A percentile compares a stretch with the other conserved stretches of the same genome.
Conservation (phyloP, 192 early-diverging fungal genomes). For the Haplosporangium gracile region DNA sequence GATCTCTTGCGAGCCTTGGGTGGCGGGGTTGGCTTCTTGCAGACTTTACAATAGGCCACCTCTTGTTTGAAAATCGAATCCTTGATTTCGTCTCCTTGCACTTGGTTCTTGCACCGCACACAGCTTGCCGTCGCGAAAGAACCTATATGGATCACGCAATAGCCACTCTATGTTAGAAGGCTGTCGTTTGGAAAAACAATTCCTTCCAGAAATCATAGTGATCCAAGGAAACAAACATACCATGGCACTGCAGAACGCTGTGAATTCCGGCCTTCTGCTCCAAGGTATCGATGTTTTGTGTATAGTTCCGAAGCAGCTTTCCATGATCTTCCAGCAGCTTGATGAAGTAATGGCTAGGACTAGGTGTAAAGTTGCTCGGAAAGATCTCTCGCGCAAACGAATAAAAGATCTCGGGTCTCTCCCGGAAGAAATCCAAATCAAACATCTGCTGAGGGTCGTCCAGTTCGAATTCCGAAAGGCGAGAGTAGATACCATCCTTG, state of each 20-base stretch:
- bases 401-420: conserved; percentile 93
- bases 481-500: conserved; percentile 91
- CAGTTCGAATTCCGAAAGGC: conserved; percentile 89
- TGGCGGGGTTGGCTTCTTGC: conserved; percentile 55
- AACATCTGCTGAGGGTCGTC: conserved; percentile 97
- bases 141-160: conserved; percentile 45
- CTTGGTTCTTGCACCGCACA: conserved; percentile 85
- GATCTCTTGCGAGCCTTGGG: conserved; percentile 23
- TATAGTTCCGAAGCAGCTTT: conserved; percentile 93
- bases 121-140: conserved; percentile 97
- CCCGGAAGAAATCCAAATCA: conserved; percentile 91
- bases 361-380: conserved; percentile 89
- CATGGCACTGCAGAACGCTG: conserved; percentile 92
- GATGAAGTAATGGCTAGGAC: conserved; percentile 89
- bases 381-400: conserved; percentile 95
- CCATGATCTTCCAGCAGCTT: conserved; percentile 87
- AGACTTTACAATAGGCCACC: conserved; percentile 84
- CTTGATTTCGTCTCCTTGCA: conserved; percentile 84
- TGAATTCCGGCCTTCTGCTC: conserved; percentile 90
- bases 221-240: conserved; percentile 49
- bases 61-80: conserved; percentile 81
- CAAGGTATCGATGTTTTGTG: conserved; percentile 97
- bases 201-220: not conserved
- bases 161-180: not conserved
- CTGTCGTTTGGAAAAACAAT: not conserved